Base-by-base conservation (phyloP, 2,329 filamentous ascomycete genomes). In the Phialophora tarda region DNA sequence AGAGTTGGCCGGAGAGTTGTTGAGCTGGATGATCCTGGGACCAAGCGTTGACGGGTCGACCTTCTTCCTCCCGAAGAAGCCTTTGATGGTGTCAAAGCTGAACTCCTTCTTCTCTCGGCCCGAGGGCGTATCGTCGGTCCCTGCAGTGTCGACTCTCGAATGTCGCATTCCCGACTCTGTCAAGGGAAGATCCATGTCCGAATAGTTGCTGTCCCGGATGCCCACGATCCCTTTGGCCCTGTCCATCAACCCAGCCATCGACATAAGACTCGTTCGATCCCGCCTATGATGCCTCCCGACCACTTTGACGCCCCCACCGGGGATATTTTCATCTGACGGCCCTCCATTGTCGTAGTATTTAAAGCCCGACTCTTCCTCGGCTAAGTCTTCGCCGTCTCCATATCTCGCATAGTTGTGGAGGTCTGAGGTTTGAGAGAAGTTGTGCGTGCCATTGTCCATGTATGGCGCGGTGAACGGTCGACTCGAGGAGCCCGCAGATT, bases 161-260 rank as follows among this genome's bases (percentile, higher is more conserved):
- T 81, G 80, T 72, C 84, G 81, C 56, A 83, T 85, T 61, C 84
- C 86, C 55, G 89, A 82, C 77, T 98, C 92, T 4, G 94, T 98
- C 78, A 99, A 83, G 14, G 95, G 95, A 62, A 99, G 83, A 77
- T 99, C 94, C 95, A 99, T 99, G 80, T 98, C 95, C 38, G 94
- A 97, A 79, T 99, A 98, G 69, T 89, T 86, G 67, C 63, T 70
- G 73, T 91, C 85, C 10, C 88, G 90, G 88, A 97, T 93, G 61
- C 95, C 94, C 68, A 99, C 82, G 84, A 91, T 92, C 77, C 91
- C 93, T 82, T 96, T 98, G 50, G 94, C 90, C 75, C 86, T 89
- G 53, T 93, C 95, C 74, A 97, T 82, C 68, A 98, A 81, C 21
- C 94, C 93, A 68, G 94, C 93, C 68, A 98, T 80, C 72, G 89